Conservation (phyloP, 768 basidiomycete species). For the Tricholoma matsutake region DNA sequence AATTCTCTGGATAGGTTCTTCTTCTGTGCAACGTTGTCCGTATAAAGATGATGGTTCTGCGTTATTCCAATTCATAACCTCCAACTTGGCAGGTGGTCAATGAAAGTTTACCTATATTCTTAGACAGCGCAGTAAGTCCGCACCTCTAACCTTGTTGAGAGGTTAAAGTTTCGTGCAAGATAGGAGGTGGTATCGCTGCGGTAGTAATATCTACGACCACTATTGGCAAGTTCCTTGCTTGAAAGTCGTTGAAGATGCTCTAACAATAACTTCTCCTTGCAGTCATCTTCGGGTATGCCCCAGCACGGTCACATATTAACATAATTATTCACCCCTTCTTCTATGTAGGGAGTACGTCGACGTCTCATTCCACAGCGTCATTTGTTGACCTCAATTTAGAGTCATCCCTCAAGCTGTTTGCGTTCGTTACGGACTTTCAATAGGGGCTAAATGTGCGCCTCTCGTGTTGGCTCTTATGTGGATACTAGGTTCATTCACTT, state of each 20-base stretch:
- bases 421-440: constrained; percentile 75
- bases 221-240: constrained; percentile 45
- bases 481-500: constrained; percentile 38
- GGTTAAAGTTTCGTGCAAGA: constrained; percentile 19
- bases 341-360: constrained; percentile 63
- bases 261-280: neutral
- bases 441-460: constrained; percentile 77
- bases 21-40: constrained; percentile 85
- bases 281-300: constrained; percentile 83
- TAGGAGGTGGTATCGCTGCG: constrained; percentile 69
- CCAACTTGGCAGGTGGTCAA: constrained; percentile 59
- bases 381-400: constrained; percentile 20
- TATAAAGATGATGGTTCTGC: neutral
- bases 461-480: constrained; percentile 76
- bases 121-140: constrained; percentile 66
- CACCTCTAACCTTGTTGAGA: neutral
- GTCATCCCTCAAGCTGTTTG: constrained; percentile 72
- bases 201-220: constrained; percentile 75
- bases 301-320: neutral
- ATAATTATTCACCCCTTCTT: constrained; percentile 17
- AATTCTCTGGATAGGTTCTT: constrained; percentile 53
- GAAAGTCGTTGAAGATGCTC: constrained; percentile 1
- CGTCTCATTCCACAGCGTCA: too few relatives aligned
- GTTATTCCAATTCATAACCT: neutral
- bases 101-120: constrained; percentile 79